phyloP scores from a whole-genome alignment of 2,329 filamentous ascomycete genomes.

The Pseudopithomyces chartarum region DNA sequence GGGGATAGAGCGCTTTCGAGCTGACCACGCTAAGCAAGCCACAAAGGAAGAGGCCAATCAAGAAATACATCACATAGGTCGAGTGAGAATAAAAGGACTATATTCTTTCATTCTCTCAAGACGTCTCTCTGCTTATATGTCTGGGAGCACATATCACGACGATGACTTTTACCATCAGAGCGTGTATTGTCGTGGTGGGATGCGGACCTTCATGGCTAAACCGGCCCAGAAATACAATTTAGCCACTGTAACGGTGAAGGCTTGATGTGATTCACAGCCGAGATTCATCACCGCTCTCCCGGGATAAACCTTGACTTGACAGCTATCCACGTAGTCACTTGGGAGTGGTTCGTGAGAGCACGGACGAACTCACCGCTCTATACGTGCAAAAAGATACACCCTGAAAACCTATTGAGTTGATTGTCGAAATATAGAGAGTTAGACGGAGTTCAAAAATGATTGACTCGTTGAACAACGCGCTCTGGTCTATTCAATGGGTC shows the following conservation, averaged over 20 bases:
- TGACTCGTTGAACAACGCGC: too few species aligned
- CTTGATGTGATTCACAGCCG: not conserved
- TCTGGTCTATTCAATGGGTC: too few species aligned
- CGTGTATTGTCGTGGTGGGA: not conserved
- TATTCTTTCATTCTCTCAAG: not conserved
- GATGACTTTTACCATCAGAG: not conserved
- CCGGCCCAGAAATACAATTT: not conserved
- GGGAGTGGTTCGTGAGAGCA: too few species aligned
- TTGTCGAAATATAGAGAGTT: too few species aligned
- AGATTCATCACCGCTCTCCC: not conserved
- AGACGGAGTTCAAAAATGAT: too few species aligned
- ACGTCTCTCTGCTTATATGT: not conserved
- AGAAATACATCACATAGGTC: not conserved
- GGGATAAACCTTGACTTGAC: not conserved
- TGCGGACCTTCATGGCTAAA: constrained; percentile 1
- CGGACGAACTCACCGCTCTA: too few species aligned
- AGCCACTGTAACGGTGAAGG: not conserved
- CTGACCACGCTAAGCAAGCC: not conserved
- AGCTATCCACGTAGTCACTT: too few species aligned
- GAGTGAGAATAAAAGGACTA: not conserved
- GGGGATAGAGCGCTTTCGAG: not conserved
- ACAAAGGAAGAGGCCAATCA: not conserved
- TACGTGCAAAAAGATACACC: too few species aligned
- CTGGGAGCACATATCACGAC: not conserved
- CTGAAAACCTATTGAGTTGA: too few species aligned